Evolutionary conservation across 768 basidiomycete genomes (phyloP), one percentile per base, ranked within the genome.

Genomic region (Strobilomyces echinocephalus): DNA sequence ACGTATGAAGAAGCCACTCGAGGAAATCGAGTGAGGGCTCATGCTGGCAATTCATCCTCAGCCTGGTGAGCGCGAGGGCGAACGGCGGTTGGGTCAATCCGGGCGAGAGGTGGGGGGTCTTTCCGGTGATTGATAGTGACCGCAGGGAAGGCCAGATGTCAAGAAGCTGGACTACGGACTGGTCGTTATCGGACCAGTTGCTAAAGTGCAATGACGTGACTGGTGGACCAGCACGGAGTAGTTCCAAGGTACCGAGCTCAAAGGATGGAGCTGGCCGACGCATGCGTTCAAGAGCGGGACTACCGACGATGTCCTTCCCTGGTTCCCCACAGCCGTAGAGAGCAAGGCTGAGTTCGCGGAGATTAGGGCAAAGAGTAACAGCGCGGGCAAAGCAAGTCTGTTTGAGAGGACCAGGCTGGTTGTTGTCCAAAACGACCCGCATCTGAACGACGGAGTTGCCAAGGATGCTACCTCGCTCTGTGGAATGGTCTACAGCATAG

Each of bases 131-230:
- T 47, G 77, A 73, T 33, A 89, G 77, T 20, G 77, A 76, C 49
- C 71, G 72, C 51, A 89, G 69, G 15, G 76, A 72, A 2, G 84
- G 76, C 80, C 83, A 88, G 51, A 83, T 71, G 48, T 79, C 76
- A 57, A 88, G 79, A 38, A 89, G 77, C 66, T 85, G 83, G 44
- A 75, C 70, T 48, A 88, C 70, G 15, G 78, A 71, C 38, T 79
- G 69, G 46, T 75, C 69, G 62, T 85, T 82, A 56, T 83, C 79
- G 11, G 87, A 83, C 85, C 84, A 88, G 63, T 89, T 88, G 63
- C 76, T 79, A 61, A 89, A 83, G 50, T 78, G 77, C 5, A 89
- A 73, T 6, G 69, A 64, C 30, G 76, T 71, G 56, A 82, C 79
- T 42, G 56, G 63, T 1, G 85, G 82, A n/a, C 81, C 84, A 10